Evolutionary conservation across 495 filamentous ascomycete species (phyloP), one percentile per base, ranked within the genome.

Genomic region (Daldinia caldariorum): DNA sequence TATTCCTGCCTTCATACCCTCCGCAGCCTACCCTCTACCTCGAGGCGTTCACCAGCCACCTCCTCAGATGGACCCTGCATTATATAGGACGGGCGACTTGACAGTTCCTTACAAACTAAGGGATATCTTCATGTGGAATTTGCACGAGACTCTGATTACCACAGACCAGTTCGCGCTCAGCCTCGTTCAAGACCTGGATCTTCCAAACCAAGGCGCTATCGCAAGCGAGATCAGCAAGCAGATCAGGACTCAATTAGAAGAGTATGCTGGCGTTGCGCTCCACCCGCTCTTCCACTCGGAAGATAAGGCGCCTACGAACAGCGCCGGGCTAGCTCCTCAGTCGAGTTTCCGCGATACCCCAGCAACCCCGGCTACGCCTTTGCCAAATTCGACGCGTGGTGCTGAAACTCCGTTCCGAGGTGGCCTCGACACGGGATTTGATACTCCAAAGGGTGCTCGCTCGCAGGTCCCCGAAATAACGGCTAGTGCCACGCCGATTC

Each of bases 81-180:
- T 92, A 61, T 97, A 94, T 80, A 88, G 87, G 71, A 81, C 83
- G 26, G 91, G 89, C 32, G 94, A 97, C 43, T 80, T 86, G 53
- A 90, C 93, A 22, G 90, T 94, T 14, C 88, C 91, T 3, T 97
- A 90, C 77, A 86, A 94, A 51, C 84, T 99, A 37, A 93, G 97
- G 78, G 95, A 99, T 70, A 91, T 89, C 29, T 97, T 99, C 75
- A 79, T 98, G 26, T 99, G 95, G 95, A 99, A 99, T 75, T 84
- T 99, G 9, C 94, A 98, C 79, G 95, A 99, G 81, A 91, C 92
- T 1, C 81, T 97, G 34, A 91, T 94, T 10, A 99, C 95, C 0
- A 97, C 95, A 4, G 95, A 99, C 75, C 90, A 94, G 70, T 99
- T 98, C 79, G 96, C 95, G 4, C 85, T 89, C 61, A 86, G 84